Evolutionary conservation across 139 green algal species (phyloP).

Genomic region (Asterochloris erici): DNA sequence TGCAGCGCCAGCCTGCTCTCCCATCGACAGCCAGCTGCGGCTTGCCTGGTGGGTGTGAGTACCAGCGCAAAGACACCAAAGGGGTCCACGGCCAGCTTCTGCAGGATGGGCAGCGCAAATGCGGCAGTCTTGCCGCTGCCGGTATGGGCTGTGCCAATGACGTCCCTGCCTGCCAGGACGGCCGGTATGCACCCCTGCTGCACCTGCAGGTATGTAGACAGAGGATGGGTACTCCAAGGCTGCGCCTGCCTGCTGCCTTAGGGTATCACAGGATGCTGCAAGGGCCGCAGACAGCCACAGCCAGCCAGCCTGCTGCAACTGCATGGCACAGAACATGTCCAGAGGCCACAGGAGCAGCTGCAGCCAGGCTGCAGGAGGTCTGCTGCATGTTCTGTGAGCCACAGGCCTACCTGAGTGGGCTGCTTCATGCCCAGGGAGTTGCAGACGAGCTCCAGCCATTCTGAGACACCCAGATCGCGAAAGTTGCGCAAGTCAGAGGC

Average conservation of each 20-base stretch:
- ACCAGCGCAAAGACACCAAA: slow-evolving; percentile 92
- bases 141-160: slow-evolving; percentile 90
- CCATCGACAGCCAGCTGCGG: not conserved
- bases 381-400: too few species aligned
- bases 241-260: too few species aligned
- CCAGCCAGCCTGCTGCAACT: too few species aligned
- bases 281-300: too few species aligned
- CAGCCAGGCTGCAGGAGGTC: too few species aligned
- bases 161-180: slow-evolving; percentile 70
- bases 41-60: slow-evolving; percentile 85
- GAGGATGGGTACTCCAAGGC: too few species aligned
- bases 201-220: slow-evolving; percentile 27
- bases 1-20: not conserved
- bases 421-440: slow-evolving; percentile 49
- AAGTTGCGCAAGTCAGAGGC: too few species aligned
- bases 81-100: slow-evolving; percentile 80
- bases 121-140: slow-evolving; percentile 96
- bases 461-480: slow-evolving; percentile 60
- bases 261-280: too few species aligned
- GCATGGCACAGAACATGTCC: too few species aligned
- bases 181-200: slow-evolving; percentile 84
- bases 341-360: too few species aligned
- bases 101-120: slow-evolving; percentile 96
- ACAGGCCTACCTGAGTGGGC: slow-evolving; percentile 30
- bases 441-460: slow-evolving; percentile 71